A percentile compares a stretch with the other conserved stretches of the same genome.
These are phyloP conservation scores for Russula emetica DNA, from an alignment of 768 basidiomycete species.

Conservation along the genomic window DNA sequence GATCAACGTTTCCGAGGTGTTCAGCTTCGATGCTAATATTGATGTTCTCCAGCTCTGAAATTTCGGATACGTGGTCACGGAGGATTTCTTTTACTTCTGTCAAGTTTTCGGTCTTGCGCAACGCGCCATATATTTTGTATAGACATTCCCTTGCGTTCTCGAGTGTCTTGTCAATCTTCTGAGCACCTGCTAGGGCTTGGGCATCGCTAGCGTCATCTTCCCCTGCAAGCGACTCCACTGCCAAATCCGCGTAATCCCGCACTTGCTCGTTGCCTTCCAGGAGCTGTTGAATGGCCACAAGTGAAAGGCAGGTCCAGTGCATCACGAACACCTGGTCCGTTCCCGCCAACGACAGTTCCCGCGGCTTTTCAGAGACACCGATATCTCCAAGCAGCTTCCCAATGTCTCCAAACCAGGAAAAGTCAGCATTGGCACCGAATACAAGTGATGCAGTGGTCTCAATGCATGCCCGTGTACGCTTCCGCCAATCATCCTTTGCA, in stretches of 20 bases:
- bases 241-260: background rate
- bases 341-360: background rate
- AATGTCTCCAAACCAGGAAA: background rate
- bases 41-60: background rate
- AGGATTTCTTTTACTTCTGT: background rate
- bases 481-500: background rate
- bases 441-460: background rate
- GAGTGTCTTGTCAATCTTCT: background rate
- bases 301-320: constrained; percentile 1
- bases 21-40: background rate
- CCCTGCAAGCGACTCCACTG: background rate
- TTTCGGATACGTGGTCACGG: background rate
- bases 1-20: background rate
- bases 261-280: background rate
- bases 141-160: background rate
- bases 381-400: background rate
- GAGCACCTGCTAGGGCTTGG: background rate
- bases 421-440: background rate
- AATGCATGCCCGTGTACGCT: background rate
- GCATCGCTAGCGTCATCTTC: background rate
- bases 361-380: background rate
- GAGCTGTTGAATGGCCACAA: background rate
- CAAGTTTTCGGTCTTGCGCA: background rate
- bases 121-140: background rate
- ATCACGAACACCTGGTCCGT: background rate